These are phyloP conservation scores for Debaryomycetaceae sp. DNA, from an alignment of 1,139 yeast species.

Conservation along the genomic window DNA sequence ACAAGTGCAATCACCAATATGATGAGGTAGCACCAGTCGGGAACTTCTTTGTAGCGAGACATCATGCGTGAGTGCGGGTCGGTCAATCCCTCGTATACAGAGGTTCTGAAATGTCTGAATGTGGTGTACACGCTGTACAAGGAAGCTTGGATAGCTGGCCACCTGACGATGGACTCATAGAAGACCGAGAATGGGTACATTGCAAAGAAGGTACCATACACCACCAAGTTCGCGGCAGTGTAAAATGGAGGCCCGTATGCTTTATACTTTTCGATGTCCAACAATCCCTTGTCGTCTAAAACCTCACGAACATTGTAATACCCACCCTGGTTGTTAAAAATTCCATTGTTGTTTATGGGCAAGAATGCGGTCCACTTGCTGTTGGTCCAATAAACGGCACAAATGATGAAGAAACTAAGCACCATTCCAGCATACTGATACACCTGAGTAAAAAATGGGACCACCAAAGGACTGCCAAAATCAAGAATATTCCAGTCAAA, in stretches of 20 bases:
- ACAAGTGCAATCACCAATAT: slow-evolving; percentile 46
- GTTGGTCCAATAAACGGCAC: slow-evolving; percentile 44
- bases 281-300: slow-evolving; percentile 26
- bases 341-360: slow-evolving; percentile 44
- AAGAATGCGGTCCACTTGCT: slow-evolving; percentile 41
- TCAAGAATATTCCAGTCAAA: slow-evolving; percentile 38
- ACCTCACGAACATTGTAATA: slow-evolving; percentile 32
- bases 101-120: slow-evolving; percentile 15
- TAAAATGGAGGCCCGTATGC: slow-evolving; percentile 30
- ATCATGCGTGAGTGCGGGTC: slow-evolving; percentile 59
- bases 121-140: slow-evolving; percentile 21
- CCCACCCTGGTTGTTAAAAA: slow-evolving; percentile 40
- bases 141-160: slow-evolving; percentile 22
- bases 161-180: slow-evolving; percentile 28
- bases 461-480: slow-evolving; percentile 18
- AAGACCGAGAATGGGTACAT: slow-evolving; percentile 47
- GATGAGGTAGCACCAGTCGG: slow-evolving; percentile 53
- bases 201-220: slow-evolving; percentile 48
- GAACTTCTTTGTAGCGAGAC: slow-evolving; percentile 54
- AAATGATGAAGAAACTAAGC: slow-evolving; percentile 31
- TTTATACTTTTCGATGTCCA: slow-evolving; percentile 31
- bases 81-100: slow-evolving; percentile 15
- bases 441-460: slow-evolving; percentile 41
- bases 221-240: slow-evolving; percentile 27
- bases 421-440: slow-evolving; percentile 35